Conservation (phyloP, 352 stramenopile species). For the Globisporangium cederbergense region DNA sequence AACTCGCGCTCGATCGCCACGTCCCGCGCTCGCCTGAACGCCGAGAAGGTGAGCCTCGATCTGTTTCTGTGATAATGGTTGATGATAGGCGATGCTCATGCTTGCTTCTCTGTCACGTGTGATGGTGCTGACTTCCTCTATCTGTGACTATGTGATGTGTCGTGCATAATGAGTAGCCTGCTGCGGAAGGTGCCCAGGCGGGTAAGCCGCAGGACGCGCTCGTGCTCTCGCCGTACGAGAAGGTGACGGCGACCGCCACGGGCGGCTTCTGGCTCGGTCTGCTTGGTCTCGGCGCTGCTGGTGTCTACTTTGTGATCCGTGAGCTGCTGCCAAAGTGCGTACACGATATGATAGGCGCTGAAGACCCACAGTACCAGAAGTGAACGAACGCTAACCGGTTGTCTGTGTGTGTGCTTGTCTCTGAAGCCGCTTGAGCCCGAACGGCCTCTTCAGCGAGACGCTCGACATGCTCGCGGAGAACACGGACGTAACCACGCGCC, state of each 20-base stretch:
- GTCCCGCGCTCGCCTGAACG: slow-evolving; percentile 40
- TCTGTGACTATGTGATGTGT: not conserved
- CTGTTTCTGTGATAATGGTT: not conserved
- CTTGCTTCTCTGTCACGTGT: not conserved
- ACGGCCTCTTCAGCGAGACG: slow-evolving; percentile 77
- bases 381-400: not conserved
- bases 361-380: too few species aligned
- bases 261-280: slow-evolving; percentile 88
- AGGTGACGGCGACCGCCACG: slow-evolving; percentile 89
- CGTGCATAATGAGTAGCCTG: slow-evolving; percentile 22
- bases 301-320: slow-evolving; percentile 91
- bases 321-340: slow-evolving; percentile 89
- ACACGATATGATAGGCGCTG: too few species aligned
- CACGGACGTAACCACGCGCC: slow-evolving; percentile 68
- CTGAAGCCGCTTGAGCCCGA: slow-evolving; percentile 77
- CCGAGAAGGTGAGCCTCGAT: slow-evolving; percentile 47
- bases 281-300: slow-evolving; percentile 77
- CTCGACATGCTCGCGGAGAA: slow-evolving; percentile 72
- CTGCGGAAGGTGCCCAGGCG: slow-evolving; percentile 34
- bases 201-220: slow-evolving; percentile 65
- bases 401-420: slow-evolving; percentile 10
- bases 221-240: slow-evolving; percentile 92
- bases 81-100: not conserved
- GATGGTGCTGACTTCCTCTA: not conserved
- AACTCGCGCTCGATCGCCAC: slow-evolving; percentile 35